A percentile compares a stretch with the other conserved stretches of the same genome.
These are phyloP conservation scores for Priceomyces fermenticarens DNA, from an alignment of 805 yeast genomes.

Conservation along the genomic window DNA sequence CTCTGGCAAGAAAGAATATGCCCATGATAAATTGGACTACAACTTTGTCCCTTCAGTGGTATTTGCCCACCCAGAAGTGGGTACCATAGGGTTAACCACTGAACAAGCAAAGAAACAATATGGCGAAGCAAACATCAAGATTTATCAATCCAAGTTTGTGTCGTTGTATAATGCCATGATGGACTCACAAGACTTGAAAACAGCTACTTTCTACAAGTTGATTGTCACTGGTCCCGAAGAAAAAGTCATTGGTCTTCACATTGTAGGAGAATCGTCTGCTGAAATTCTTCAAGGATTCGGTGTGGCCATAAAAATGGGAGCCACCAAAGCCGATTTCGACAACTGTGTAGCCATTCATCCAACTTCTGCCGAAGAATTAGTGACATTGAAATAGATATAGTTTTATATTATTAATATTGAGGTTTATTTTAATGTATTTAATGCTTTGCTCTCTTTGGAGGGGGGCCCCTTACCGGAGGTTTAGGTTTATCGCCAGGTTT, in stretches of 20 bases:
- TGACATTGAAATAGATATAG: conserved; percentile 55
- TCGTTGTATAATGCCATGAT: conserved; percentile 93
- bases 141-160: conserved; percentile 78
- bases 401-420: not conserved
- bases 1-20: conserved; percentile 67
- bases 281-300: conserved; percentile 98
- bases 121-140: conserved; percentile 77
- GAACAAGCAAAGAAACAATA: conserved; percentile 71
- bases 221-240: conserved; percentile 77
- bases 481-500: conserved; percentile 57
- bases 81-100: conserved; percentile 86
- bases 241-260: conserved; percentile 92
- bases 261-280: conserved; percentile 86
- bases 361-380: conserved; percentile 96
- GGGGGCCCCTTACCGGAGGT: conserved; percentile 68
- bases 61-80: conserved; percentile 98
- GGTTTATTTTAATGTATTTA: conserved; percentile 7
- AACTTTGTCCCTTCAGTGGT: conserved; percentile 88
- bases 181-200: conserved; percentile 57
- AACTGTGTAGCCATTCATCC: conserved; percentile 98
- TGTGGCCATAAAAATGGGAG: conserved; percentile 98
- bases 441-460: conserved; percentile 32
- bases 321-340: conserved; percentile 94
- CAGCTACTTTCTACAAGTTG: conserved; percentile 84
- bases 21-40: conserved; percentile 79